Percentiles rank a stretch among this genome's conserved stretches.
Conservation (phyloP, 192 early-diverging fungal species). For the Chytriomyces sp. region DNA sequence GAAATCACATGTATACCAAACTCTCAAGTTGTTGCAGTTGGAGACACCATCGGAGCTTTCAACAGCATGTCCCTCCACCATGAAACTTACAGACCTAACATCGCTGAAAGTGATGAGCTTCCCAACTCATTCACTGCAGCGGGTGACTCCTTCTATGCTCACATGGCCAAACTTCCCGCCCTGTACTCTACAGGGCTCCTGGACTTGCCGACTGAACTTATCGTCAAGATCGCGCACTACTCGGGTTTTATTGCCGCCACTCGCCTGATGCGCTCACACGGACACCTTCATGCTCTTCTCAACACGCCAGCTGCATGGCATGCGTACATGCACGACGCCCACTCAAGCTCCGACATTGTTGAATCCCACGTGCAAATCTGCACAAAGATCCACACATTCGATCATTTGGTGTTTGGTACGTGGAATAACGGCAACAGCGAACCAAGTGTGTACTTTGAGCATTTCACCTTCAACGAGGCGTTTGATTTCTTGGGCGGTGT, state of each 20-base stretch:
- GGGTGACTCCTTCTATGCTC: no score
- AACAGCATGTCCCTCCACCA: no score
- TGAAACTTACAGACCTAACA: no score
- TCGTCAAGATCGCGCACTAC: conserved; percentile 43
- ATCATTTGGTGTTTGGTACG: conserved; percentile 56
- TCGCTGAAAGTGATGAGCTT: no score
- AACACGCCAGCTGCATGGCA: conserved; percentile 36
- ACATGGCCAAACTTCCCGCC: no score
- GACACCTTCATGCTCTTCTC: conserved; percentile 36
- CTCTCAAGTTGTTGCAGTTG: no score
- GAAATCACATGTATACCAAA: no score
- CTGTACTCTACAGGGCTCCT: conserved; percentile 1
- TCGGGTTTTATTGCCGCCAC: conserved; percentile 47
- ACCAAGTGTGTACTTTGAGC: conserved; percentile 46
- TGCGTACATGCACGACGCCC: conserved; percentile 23
- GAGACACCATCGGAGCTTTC: no score
- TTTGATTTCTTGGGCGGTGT: conserved; percentile 56
- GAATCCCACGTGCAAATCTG: conserved; percentile 41
- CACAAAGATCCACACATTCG: conserved; percentile 50
- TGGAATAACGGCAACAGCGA: conserved; percentile 37
- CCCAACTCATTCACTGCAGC: no score
- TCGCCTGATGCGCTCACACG: conserved; percentile 32
- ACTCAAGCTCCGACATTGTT: conserved; percentile 39
- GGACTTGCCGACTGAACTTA: conserved; percentile 49
- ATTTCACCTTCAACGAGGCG: conserved; percentile 48